Evolutionary conservation across 352 stramenopile species (phyloP), one percentile per base, ranked within the genome.

Genomic region (Phytophthora chlamydospora): DNA sequence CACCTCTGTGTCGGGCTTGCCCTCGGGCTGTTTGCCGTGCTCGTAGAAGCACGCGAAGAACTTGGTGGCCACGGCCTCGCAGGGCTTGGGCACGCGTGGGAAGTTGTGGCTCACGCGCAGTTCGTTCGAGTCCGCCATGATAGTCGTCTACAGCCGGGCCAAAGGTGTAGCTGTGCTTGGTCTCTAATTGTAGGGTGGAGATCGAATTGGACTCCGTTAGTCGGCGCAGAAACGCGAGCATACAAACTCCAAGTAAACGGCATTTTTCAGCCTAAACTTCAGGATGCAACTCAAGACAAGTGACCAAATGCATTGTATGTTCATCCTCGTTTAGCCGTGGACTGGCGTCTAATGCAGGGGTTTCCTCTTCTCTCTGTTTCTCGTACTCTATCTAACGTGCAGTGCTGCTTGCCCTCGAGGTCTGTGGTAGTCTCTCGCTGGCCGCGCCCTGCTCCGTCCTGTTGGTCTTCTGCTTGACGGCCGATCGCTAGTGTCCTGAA

Each of bases 11-110:
- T 90, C 77, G 16, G 63, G 69, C 62, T 74, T 45, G 40, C 75
- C 80, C 48, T 75, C 64, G 2, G 70, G 68, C 62, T 90, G 82
- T 68, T 93, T 95, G 64, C 86, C 86, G 47, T 95, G 64, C 54
- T 85, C 73, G 70, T 95, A 90, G 48, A 95, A 89, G 61, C 86
- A 95, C 45, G 74, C 66, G 59, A 95, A 95, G 72, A 95, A 95
- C 36, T 62, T 68, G 45, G 84, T 80, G 27, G 84, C 74, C 47
- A 72, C 80, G 49, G 76, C 80, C 63, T 91, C 80, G 66, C 86
- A 95, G 35, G 73, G 68, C 38, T 83, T 79, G 2, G 86, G 80
- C 29, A 92, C 82, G 40, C 84, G 81, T 33, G 86, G 86, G 66
- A 95, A 95, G 73, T 92, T 71, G 14, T 73, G 55, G 67, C 84